phyloP scores from a whole-genome alignment of 1,139 yeast species.

The Candida buenavistaensis region DNA sequence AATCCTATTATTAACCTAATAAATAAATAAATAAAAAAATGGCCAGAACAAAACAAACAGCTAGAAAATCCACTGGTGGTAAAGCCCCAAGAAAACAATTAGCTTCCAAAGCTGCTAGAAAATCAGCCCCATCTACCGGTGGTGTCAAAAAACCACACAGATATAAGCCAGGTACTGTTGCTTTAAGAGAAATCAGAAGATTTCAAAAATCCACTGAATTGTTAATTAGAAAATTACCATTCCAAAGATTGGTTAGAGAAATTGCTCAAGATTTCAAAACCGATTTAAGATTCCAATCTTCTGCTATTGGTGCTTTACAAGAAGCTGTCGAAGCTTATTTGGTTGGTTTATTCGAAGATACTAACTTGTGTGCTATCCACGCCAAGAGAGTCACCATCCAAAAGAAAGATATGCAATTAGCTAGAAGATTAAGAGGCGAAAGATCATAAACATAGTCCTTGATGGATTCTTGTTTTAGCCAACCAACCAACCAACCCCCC shows the following conservation, averaged over 20 bases:
- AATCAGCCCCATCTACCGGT: constrained; percentile 96
- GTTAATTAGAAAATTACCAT: constrained; percentile 95
- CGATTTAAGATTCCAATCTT: constrained; percentile 96
- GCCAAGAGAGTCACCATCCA: constrained; percentile 99
- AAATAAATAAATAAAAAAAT: constrained; percentile 38
- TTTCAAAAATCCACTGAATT: constrained; percentile 98
- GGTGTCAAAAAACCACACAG: constrained; percentile 99
- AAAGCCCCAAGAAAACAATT: constrained; percentile 99
- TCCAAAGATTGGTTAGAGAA: constrained; percentile 98
- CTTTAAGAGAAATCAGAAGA: constrained; percentile 99
- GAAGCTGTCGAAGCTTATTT: constrained; percentile 99
- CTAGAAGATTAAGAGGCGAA: constrained; percentile 99
- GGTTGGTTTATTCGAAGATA: constrained; percentile 87
- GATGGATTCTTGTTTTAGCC: constrained; percentile 4
- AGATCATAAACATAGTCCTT: constrained; percentile 52
- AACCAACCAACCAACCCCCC: too few species aligned
- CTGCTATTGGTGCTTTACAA: constrained; percentile 98
- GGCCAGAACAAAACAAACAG: constrained; percentile 99
- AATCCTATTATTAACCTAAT: background rate
- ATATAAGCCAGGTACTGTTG: constrained; percentile 99
- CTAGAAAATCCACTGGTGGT: constrained; percentile 99
- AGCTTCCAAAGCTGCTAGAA: constrained; percentile 99
- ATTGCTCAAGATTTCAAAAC: constrained; percentile 98
- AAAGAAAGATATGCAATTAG: constrained; percentile 98
- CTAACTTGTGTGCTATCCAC: constrained; percentile 98